phyloP scores from a whole-genome alignment of 768 basidiomycete genomes.

The Leccinellum albellum region DNA sequence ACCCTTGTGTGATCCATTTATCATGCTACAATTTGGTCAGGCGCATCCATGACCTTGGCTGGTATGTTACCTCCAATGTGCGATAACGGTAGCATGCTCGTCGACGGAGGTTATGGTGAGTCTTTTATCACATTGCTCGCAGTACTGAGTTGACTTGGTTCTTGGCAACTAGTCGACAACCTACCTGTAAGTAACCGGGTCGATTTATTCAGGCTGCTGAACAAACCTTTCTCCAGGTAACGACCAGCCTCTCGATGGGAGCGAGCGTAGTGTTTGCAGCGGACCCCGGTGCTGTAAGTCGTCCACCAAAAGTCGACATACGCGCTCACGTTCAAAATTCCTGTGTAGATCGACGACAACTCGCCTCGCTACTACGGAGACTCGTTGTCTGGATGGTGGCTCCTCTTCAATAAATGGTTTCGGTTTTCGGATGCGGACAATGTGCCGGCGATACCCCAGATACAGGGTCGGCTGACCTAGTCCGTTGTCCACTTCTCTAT shows the following conservation, averaged over 20 bases:
- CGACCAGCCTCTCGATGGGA: conserved; percentile 89
- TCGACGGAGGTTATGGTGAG: conserved; percentile 86
- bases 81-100: conserved; percentile 89
- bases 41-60: conserved; percentile 96
- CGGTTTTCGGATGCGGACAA: conserved; percentile 76
- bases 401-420: conserved; percentile 89
- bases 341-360: conserved; percentile 75
- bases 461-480: conserved; percentile 94
- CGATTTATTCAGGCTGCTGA: background rate
- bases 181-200: conserved; percentile 59
- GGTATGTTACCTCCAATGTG: conserved; percentile 93
- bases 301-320: background rate
- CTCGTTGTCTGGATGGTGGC: conserved; percentile 93
- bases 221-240: conserved; percentile 52
- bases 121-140: conserved; percentile 5
- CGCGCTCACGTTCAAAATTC: background rate
- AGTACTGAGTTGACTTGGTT: conserved; percentile 9
- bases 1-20: background rate
- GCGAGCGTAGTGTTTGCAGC: conserved; percentile 87
- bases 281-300: conserved; percentile 83
- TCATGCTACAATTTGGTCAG: conserved; percentile 34
- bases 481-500: conserved; percentile 38
- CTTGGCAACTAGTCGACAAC: conserved; percentile 65
- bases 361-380: conserved; percentile 94
- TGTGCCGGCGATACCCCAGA: conserved; percentile 88